phyloP scores from a whole-genome alignment of 169 alveolate genomes.

The Amoebophrya sp. region DNA sequence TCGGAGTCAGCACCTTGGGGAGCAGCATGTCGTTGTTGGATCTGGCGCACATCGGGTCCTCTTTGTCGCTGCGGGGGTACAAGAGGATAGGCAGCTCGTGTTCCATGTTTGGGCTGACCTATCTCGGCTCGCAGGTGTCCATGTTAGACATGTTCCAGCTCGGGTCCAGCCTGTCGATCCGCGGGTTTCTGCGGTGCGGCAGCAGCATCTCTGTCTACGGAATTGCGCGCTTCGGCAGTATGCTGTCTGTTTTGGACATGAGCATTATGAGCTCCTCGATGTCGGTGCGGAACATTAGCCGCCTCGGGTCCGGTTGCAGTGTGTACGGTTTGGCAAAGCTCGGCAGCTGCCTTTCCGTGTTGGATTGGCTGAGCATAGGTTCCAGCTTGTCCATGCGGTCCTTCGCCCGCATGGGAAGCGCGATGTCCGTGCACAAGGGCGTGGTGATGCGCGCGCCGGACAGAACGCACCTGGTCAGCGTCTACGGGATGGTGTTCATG shows the following conservation, averaged over 20 bases:
- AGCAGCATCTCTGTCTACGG: not conserved
- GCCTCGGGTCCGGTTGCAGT: not conserved
- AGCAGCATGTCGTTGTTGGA: not conserved
- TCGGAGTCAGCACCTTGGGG: slow-evolving; percentile 35
- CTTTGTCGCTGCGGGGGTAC: not conserved
- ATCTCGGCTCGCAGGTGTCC: not conserved
- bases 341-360: slow-evolving; percentile 23
- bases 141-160: not conserved
- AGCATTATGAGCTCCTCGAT: not conserved
- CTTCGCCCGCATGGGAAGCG: slow-evolving; percentile 10
- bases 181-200: not conserved
- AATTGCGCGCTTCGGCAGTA: not conserved
- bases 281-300: not conserved
- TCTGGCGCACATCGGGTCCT: not conserved
- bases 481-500: not conserved
- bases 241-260: not conserved
- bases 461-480: not conserved
- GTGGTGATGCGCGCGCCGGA: not conserved
- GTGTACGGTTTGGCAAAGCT: not conserved
- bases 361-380: not conserved
- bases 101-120: not conserved
- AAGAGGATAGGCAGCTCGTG: not conserved
- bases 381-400: slow-evolving; percentile 24
- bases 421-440: not conserved
- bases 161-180: slow-evolving; percentile 23